A percentile compares a stretch with the other conserved stretches of the same genome.
Conservation (phyloP, 2,329 filamentous ascomycete species). For the Akanthomyces uredinophilus region DNA sequence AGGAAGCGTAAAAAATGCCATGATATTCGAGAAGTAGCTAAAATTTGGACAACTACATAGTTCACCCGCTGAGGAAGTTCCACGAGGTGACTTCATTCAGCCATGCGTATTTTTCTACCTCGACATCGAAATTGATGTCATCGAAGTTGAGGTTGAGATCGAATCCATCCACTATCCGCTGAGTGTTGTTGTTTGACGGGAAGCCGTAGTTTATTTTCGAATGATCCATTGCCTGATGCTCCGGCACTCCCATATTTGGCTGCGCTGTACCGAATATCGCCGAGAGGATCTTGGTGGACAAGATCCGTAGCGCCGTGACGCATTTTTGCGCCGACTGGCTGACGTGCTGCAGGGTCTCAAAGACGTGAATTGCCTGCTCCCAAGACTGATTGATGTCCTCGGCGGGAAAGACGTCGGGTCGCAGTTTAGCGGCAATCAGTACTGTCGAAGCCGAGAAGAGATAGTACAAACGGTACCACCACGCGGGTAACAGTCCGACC, state of each 20-base stretch:
- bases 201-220: not conserved
- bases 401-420: constrained; percentile 27
- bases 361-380: constrained; percentile 29
- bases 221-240: not conserved
- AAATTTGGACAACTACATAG: too few species aligned
- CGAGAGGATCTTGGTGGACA: constrained; percentile 29
- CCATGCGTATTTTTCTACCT: constrained; percentile 29
- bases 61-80: constrained; percentile 24
- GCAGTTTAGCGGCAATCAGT: constrained; percentile 31
- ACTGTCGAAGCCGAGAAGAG: constrained; percentile 33
- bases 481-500: constrained; percentile 31
- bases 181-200: not conserved
- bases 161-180: not conserved
- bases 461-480: constrained; percentile 37
- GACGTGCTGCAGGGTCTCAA: constrained; percentile 30
- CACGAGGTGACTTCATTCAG: constrained; percentile 29
- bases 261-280: not conserved
- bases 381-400: constrained; percentile 26
- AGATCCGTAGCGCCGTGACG: constrained; percentile 29
- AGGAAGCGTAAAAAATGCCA: constrained; percentile 31
- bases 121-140: constrained; percentile 27
- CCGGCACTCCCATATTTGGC: not conserved
- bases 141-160: constrained; percentile 24
- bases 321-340: constrained; percentile 29
- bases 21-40: constrained; percentile 29